phyloP scores from a whole-genome alignment of 768 basidiomycete species.

The Tulasnella sp. region DNA sequence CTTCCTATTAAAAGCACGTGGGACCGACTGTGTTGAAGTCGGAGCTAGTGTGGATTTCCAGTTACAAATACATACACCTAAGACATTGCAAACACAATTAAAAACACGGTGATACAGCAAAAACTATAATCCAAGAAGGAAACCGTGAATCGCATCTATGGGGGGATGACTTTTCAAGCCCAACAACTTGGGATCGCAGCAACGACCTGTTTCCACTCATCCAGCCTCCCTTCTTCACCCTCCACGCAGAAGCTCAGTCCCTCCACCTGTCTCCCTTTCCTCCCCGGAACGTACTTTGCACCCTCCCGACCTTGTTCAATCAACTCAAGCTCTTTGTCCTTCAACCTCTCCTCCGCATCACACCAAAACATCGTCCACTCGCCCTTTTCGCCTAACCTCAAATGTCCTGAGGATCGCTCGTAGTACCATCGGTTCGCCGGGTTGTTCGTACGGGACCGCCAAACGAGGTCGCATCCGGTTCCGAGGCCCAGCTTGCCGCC shows the following conservation, averaged over 20 bases:
- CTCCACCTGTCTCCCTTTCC: slow-evolving; percentile 34
- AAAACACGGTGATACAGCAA: background rate
- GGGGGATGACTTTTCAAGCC: slow-evolving; percentile 27
- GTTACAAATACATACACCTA: background rate
- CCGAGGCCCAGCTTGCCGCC: slow-evolving; percentile 84
- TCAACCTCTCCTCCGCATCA: slow-evolving; percentile 83
- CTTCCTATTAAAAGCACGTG: too few relatives aligned
- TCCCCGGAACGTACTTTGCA: slow-evolving; percentile 47
- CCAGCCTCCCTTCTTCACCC: slow-evolving; percentile 62
- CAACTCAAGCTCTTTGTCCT: slow-evolving; percentile 29
- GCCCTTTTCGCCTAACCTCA: slow-evolving; percentile 50
- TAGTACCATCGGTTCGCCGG: slow-evolving; percentile 99
- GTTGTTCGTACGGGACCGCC: slow-evolving; percentile 88
- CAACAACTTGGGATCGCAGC: slow-evolving; percentile 71
- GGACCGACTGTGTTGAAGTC: background rate
- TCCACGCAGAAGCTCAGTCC: slow-evolving; percentile 64
- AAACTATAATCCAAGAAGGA: background rate
- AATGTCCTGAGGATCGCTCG: slow-evolving; percentile 86
- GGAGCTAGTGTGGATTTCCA: background rate
- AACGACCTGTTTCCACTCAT: slow-evolving; percentile 59
- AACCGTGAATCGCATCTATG: slow-evolving; percentile 24
- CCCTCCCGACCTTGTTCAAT: slow-evolving; percentile 36
- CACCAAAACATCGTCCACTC: slow-evolving; percentile 98
- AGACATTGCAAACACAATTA: background rate
- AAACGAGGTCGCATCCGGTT: slow-evolving; percentile 88